phyloP scores from a whole-genome alignment of 176 grass and related monocot genomes.

The Typha latifolia region DNA sequence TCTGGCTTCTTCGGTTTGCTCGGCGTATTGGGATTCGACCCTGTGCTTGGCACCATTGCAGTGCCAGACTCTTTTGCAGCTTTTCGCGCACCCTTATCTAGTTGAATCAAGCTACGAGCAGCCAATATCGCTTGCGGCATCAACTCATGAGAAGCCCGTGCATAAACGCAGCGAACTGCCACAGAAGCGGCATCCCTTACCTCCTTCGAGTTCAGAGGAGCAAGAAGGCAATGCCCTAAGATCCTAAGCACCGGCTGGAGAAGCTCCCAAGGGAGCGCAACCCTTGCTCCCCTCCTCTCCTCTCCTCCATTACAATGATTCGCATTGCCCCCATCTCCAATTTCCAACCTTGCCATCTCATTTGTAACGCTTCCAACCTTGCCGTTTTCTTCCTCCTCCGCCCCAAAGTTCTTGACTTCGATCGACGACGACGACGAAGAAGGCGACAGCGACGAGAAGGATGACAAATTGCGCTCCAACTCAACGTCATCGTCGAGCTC shows the following conservation, averaged over 20 bases:
- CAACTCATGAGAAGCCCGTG: constrained; percentile 76
- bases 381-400: constrained; percentile 27
- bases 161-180: constrained; percentile 74
- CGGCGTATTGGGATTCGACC: constrained; percentile 81
- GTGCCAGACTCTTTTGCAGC: constrained; percentile 24
- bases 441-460: constrained; percentile 22
- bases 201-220: constrained; percentile 57
- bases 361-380: neutral
- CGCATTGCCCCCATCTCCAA: constrained; percentile 9
- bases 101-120: constrained; percentile 78
- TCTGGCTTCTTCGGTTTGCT: constrained; percentile 70
- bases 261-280: constrained; percentile 87
- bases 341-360: constrained; percentile 17
- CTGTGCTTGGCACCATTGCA: constrained; percentile 20
- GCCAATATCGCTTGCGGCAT: constrained; percentile 83
- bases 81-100: constrained; percentile 70
- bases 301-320: constrained; percentile 30
- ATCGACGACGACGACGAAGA: constrained; percentile 39
- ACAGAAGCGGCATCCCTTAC: constrained; percentile 61
- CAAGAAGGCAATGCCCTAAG: constrained; percentile 84
- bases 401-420: constrained; percentile 30
- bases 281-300: constrained; percentile 41
- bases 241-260: constrained; percentile 88
- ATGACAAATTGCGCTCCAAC: constrained; percentile 23
- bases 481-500: constrained; percentile 54